Conservation (phyloP, 257 asterid species). For the Nicotiana benthamiana region DNA sequence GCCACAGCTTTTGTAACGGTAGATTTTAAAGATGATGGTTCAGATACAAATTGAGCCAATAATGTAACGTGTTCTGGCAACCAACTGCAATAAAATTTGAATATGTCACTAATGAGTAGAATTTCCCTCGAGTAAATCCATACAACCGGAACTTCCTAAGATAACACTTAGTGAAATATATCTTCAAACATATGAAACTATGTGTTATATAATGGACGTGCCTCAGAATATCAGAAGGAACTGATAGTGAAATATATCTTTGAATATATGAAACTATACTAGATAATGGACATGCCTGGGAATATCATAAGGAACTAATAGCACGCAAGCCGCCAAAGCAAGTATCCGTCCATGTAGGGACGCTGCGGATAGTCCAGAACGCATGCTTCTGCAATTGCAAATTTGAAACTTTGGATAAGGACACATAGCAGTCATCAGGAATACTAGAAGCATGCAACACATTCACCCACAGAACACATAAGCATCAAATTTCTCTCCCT, state of each 20-base stretch:
- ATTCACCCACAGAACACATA: background rate
- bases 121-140: background rate
- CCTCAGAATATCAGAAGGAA: slow-evolving; percentile 96
- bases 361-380: slow-evolving; percentile 55
- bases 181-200: background rate
- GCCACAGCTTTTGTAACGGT: slow-evolving; percentile 97
- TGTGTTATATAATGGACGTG: slow-evolving; percentile 9
- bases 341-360: slow-evolving; percentile 86
- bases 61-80: slow-evolving; percentile 89
- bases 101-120: background rate
- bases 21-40: slow-evolving; percentile 90
- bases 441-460: background rate
- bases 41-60: slow-evolving; percentile 82
- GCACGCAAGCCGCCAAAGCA: slow-evolving; percentile 89
- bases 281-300: slow-evolving; percentile 57
- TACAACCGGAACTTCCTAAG: background rate
- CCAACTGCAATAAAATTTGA: slow-evolving; percentile 55
- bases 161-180: background rate
- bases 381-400: slow-evolving; percentile 49
- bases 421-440: background rate
- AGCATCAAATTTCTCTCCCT: background rate
- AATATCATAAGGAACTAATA: slow-evolving; percentile 96
- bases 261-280: slow-evolving; percentile 5
- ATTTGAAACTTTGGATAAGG: slow-evolving; percentile 15
- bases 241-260: slow-evolving; percentile 31